Evolutionary conservation across 2,329 filamentous ascomycete genomes (phyloP).

Genomic region (Aspergillus felis): DNA sequence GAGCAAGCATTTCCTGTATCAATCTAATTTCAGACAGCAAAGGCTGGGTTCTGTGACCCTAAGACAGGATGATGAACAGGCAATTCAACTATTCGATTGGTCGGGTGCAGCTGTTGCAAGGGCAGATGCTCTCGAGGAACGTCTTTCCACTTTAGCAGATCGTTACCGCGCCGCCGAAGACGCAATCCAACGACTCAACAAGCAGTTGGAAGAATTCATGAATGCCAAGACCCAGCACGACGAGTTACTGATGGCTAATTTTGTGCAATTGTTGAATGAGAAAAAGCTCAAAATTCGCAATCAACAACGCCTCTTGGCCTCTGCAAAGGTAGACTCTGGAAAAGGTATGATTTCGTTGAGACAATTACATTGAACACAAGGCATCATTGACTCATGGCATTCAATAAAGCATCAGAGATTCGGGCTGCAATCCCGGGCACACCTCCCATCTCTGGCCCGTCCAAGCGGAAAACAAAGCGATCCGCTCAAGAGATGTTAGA

Average conservation of each 20-base stretch:
- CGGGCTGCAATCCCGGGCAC: constrained; percentile 15
- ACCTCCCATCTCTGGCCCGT: constrained; percentile 9
- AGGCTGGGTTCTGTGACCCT: constrained; percentile 53
- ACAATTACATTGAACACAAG: not conserved
- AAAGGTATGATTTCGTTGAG: constrained; percentile 25
- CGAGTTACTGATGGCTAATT: constrained; percentile 54
- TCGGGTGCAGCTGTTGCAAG: constrained; percentile 45
- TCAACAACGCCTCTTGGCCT: constrained; percentile 54
- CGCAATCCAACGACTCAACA: constrained; percentile 49
- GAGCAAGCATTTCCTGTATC: not conserved
- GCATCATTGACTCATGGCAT: not conserved
- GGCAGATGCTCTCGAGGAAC: constrained; percentile 39
- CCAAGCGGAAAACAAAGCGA: constrained; percentile 24
- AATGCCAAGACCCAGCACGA: constrained; percentile 56
- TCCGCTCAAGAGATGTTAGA: constrained; percentile 17
- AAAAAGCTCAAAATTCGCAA: constrained; percentile 64
- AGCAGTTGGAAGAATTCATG: constrained; percentile 56
- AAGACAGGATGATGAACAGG: constrained; percentile 50
- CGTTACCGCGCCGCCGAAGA: constrained; percentile 45
- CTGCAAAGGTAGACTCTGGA: constrained; percentile 43
- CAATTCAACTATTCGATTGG: constrained; percentile 57
- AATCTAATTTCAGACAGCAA: constrained; percentile 38
- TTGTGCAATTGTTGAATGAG: constrained; percentile 55
- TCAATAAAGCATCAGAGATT: constrained; percentile 24
- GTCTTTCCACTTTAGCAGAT: constrained; percentile 40